These are phyloP conservation scores for Thinopyrum elongatum DNA, from an alignment of 176 grass and related monocot genomes.

Conservation along the genomic window DNA sequence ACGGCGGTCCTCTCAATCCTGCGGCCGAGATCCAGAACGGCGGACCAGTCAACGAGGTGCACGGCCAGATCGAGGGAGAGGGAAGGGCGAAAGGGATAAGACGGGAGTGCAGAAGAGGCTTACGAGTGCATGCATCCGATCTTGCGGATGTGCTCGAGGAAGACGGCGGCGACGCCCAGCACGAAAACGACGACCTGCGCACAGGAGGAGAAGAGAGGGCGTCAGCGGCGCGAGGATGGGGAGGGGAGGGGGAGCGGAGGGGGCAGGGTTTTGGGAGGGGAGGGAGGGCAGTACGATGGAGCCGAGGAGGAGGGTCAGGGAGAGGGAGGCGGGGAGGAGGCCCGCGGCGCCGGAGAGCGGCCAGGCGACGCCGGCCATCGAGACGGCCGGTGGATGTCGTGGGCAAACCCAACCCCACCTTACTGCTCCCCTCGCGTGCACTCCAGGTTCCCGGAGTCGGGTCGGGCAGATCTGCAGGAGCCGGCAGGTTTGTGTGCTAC, in stretches of 20 bases:
- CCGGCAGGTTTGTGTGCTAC: not conserved
- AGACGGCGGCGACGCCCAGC: constrained; percentile 55
- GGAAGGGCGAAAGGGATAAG: not conserved
- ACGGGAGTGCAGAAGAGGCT: not conserved
- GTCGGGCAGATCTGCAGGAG: constrained; percentile 13
- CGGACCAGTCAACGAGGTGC: constrained; percentile 6
- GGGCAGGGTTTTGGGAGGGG: not conserved
- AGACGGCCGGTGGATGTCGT: constrained; percentile 21
- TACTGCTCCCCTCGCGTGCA: constrained; percentile 5
- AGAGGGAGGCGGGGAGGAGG: constrained; percentile 44
- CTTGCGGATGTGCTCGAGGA: constrained; percentile 85
- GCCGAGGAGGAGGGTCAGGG: constrained; percentile 44
- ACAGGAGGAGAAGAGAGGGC: not conserved
- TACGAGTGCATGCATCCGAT: constrained; percentile 89
- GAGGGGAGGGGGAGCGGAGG: not conserved
- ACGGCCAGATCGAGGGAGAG: not conserved
- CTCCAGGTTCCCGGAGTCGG: not conserved
- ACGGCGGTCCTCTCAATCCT: constrained; percentile 65
- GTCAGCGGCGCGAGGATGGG: not conserved
- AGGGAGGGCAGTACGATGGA: constrained; percentile 45
- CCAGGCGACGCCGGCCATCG: constrained; percentile 41
- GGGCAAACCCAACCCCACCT: constrained; percentile 17
- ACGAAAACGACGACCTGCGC: constrained; percentile 50
- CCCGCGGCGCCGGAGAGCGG: constrained; percentile 37
- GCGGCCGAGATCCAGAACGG: constrained; percentile 35